phyloP scores from a whole-genome alignment of 139 green algal genomes.

The Chlamydomonas sp. region DNA sequence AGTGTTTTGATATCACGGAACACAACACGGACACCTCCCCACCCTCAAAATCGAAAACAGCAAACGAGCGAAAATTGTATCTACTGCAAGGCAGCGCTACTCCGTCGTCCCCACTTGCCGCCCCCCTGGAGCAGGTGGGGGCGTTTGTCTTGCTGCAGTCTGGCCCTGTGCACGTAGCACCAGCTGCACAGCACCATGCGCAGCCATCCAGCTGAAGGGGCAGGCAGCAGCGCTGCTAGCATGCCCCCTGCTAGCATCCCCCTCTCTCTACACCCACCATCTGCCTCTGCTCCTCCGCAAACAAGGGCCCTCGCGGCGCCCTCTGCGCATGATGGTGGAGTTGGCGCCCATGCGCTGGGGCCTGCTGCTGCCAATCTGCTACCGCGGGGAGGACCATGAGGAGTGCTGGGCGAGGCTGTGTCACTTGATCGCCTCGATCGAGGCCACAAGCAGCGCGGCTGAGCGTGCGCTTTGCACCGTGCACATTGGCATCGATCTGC shows the following conservation, averaged over 20 bases:
- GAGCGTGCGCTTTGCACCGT: background rate
- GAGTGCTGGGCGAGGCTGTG: background rate
- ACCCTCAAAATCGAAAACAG: too few relatives aligned
- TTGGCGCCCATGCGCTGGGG: background rate
- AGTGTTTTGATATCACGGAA: too few relatives aligned
- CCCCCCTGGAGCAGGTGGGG: too few relatives aligned
- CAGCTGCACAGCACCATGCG: background rate
- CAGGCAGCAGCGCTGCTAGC: background rate
- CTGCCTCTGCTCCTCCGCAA: background rate
- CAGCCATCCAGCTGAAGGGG: background rate
- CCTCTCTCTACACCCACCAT: background rate
- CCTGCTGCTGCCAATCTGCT: conserved; percentile 7
- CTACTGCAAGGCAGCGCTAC: too few relatives aligned
- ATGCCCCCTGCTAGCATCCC: background rate
- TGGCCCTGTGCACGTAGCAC: too few relatives aligned
- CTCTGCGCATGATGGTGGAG: background rate
- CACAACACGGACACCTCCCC: too few relatives aligned
- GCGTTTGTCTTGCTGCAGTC: too few relatives aligned
- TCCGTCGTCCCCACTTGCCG: too few relatives aligned
- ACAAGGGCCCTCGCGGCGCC: background rate
- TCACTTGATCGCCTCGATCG: background rate
- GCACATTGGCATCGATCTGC: background rate
- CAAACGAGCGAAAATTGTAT: too few relatives aligned
- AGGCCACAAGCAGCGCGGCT: background rate
- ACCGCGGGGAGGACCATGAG: background rate